phyloP scores from a whole-genome alignment of 1,284 basidiomycete species.

The Apiotrichum sp. region DNA sequence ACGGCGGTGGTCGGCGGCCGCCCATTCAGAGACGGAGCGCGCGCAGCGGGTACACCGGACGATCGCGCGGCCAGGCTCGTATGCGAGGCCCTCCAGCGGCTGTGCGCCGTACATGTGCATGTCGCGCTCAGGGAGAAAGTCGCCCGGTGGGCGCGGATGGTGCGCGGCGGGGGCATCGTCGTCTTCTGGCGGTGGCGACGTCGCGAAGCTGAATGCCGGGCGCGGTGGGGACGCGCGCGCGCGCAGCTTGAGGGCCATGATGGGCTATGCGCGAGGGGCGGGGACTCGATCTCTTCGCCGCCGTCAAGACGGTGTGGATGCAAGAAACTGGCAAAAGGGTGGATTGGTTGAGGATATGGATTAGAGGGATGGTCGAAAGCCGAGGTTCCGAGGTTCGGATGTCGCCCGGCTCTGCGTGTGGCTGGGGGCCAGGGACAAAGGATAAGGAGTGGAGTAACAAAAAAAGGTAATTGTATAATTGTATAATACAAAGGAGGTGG shows the following conservation, averaged over 20 bases:
- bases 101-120: conserved; percentile 79
- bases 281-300: too few species aligned
- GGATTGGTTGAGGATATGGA: too few species aligned
- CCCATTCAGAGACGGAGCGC: conserved; percentile 68
- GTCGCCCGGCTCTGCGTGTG: too few species aligned
- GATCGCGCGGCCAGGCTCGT: conserved; percentile 58
- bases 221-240: conserved; percentile 20
- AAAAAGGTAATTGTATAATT: too few species aligned
- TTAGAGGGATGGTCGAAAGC: too few species aligned
- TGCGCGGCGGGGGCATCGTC: conserved; percentile 7
- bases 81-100: conserved; percentile 52
- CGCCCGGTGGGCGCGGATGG: conserved; percentile 57
- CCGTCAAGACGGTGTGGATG: too few species aligned
- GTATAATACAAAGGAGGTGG: too few species aligned
- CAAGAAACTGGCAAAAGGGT: too few species aligned
- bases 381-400: too few species aligned
- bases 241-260: conserved; percentile 31
- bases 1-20: conserved; percentile 70
- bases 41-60: conserved; percentile 70
- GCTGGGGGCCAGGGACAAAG: too few species aligned
- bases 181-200: conserved; percentile 10
- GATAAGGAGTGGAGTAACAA: too few species aligned
- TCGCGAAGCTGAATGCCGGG: conserved; percentile 32
- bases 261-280: not conserved
- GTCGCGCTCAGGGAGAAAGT: conserved; percentile 72